Evolutionary conservation across 768 basidiomycete species (phyloP), one percentile per base, ranked within the genome.

Genomic region (Tricholoma saponaceum): DNA sequence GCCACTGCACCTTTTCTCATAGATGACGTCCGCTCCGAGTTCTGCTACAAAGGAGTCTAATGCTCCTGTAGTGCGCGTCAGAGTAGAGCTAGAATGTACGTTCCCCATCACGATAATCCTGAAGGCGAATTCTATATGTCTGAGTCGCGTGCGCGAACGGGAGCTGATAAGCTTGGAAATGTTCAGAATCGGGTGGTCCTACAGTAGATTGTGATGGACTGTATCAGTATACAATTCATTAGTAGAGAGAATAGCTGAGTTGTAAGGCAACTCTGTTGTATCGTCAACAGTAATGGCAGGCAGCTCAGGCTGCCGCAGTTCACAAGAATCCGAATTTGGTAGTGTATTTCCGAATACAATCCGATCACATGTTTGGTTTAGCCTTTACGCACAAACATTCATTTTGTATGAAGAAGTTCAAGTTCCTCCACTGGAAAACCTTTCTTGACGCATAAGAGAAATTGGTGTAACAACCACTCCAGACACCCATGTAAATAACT

Each of bases 21-120:
- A 98, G 2, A 90, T 79, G 18, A 97, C 79, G 68, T 97, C 95
- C 3, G 81, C 80, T 10, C 90, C 89, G 22, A 98, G 80, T 68
- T 99, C 96, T 2, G 87, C 80, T 13, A 99, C 87, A 67, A 92
- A 95, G 2, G 91, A 93, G 72, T 97, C 95, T 59, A 96, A 77
- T 13, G 93, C 91, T 26, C 87, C 89, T 5, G 82, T 84, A 0
- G 87, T 85, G 58, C 90, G 83, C 55, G 87, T 86, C 61, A 90
- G 74, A 4, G 84, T 80, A 10, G 84, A 84, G 22, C 83, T 83
- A 3, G 90, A 88, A 60, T 90, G 85, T 28, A 78, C 79, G 67
- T 93, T 92, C 20, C 92, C 92, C 92, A 94, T 92, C 53, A 43
- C 41, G 35, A 20, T 20, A n/a, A 37, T 50, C 10, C 26, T 25